These are phyloP conservation scores for Ustulina deusta DNA, from an alignment of 2,329 filamentous ascomycete species.

Conservation along the genomic window DNA sequence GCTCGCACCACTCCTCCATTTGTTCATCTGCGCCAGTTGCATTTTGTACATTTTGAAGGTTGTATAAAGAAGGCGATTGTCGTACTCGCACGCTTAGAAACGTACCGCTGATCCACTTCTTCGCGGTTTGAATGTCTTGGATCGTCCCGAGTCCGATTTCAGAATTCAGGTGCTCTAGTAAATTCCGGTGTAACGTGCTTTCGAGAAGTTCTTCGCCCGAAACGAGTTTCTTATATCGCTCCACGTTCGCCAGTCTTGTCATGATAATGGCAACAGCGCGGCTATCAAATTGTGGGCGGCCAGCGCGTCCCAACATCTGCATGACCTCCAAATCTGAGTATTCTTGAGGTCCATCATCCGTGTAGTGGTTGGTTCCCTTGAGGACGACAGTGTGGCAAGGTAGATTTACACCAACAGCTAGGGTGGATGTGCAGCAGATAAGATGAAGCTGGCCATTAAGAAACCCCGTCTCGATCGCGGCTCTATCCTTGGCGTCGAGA, in stretches of 20 bases:
- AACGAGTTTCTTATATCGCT: conserved; percentile 78
- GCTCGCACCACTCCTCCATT: conserved; percentile 77
- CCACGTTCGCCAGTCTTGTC: conserved; percentile 73
- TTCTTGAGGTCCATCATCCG: conserved; percentile 71
- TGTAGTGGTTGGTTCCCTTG: conserved; percentile 80
- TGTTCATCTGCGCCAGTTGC: conserved; percentile 68
- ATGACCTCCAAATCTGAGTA: conserved; percentile 87
- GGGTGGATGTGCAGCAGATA: conserved; percentile 88
- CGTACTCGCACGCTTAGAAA: conserved; percentile 82
- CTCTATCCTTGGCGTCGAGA: conserved; percentile 72
- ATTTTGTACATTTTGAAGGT: conserved; percentile 66
- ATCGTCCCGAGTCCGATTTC: conserved; percentile 84
- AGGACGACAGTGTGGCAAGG: conserved; percentile 86
- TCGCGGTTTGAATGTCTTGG: conserved; percentile 71
- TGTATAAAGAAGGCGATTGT: conserved; percentile 78
- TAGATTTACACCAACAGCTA: conserved; percentile 86
- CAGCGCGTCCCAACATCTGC: conserved; percentile 90
- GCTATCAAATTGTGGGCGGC: conserved; percentile 84
- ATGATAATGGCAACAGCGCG: conserved; percentile 83
- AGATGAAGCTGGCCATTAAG: conserved; percentile 78
- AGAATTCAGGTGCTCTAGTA: conserved; percentile 87
- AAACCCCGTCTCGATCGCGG: conserved; percentile 75
- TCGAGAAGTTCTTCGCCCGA: conserved; percentile 80
- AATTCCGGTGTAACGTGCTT: conserved; percentile 80
- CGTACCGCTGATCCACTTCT: conserved; percentile 79